Evolutionary conservation across 23 red algal genomes (phyloP), one percentile per base, ranked within the genome.

Genomic region (Gracilariopsis chorda): DNA sequence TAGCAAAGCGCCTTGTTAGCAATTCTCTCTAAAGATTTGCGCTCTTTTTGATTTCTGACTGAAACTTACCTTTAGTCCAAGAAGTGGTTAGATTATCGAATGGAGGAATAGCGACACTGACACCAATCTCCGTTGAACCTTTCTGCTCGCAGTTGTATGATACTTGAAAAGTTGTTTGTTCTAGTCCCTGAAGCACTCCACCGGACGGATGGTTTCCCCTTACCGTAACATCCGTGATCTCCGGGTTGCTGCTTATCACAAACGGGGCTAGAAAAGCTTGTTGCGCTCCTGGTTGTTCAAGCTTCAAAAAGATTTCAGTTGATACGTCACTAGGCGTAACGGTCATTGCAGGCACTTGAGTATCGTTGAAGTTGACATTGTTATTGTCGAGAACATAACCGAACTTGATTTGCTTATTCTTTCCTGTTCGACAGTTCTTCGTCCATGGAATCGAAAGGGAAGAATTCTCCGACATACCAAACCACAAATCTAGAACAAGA

Each of bases 161-260:
- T 33, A 89, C 7, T 61, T 89, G 85, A 35, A 89, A 61, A 32
- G 16, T 56, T 36, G 29, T 89, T 44, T 51, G 37, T 21, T 77
- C 51, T 49, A 89, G 58, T 9, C 85, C 85, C 16, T 89, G 48
- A 13, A 89, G 70, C 49, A 89, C 70, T 4, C 85, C 85, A 7
- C 85, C 85, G 28, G 65, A 60, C 29, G 69, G 85, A 78, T 89
- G 85, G 47, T 89, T 78, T 48, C 85, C 85, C 45, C 85, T 23
- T 12, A 89, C 67, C 40, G 33, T 29, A 63, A 89, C 70, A 21
- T 48, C 35, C 1, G 69, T 69, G 29, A 89, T 58, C 29, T 77
- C 70, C 33, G 70, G 72, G 27, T 78, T 57, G 32, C 69, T 58
- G 47, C 49, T 56, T 30, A 35, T 58, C 51, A 89, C 85, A 34